Evolutionary conservation across 768 basidiomycete species (phyloP).

Genomic region (Leccinum subtestaceum): DNA sequence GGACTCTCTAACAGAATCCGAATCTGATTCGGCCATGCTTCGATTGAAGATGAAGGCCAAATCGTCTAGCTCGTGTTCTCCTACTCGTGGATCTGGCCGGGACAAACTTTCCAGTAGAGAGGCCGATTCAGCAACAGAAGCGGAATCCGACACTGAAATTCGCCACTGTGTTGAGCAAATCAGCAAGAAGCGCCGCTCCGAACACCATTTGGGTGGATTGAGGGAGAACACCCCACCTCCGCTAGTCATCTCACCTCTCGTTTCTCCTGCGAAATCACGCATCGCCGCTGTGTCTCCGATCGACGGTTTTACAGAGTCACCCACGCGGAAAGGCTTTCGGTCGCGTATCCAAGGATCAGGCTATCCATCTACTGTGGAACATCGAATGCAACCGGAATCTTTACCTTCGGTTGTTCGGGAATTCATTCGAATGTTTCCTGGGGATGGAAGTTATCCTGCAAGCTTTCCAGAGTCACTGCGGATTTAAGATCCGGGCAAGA

Average conservation of each 20-base stretch:
- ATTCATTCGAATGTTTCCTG: conserved; percentile 33
- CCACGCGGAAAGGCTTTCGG: conserved; percentile 10
- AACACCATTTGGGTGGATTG: neutral
- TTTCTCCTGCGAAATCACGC: conserved; percentile 25
- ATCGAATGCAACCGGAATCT: conserved; percentile 10
- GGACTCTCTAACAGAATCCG: conserved; percentile 31
- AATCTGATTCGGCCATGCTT: conserved; percentile 24
- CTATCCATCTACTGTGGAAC: neutral
- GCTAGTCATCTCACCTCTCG: conserved; percentile 25
- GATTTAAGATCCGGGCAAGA: conserved; percentile 3
- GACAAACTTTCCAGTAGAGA: neutral
- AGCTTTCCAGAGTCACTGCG: conserved; percentile 34
- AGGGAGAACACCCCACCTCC: conserved; percentile 7
- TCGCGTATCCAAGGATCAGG: conserved; percentile 1
- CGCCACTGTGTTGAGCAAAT: conserved; percentile 20
- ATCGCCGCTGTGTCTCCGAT: conserved; percentile 2
- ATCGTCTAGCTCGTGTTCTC: neutral
- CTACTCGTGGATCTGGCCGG: neutral
- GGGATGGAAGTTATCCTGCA: conserved; percentile 34
- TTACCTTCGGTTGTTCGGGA: conserved; percentile 31
- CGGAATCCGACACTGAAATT: conserved; percentile 33
- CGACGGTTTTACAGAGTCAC: neutral
- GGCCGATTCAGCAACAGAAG: conserved; percentile 32
- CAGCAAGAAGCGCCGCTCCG: conserved; percentile 4
- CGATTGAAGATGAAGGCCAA: conserved; percentile 6